These are phyloP conservation scores for Macrophomina phaseolina DNA, from an alignment of 2,329 filamentous ascomycete genomes.

Conservation along the genomic window DNA sequence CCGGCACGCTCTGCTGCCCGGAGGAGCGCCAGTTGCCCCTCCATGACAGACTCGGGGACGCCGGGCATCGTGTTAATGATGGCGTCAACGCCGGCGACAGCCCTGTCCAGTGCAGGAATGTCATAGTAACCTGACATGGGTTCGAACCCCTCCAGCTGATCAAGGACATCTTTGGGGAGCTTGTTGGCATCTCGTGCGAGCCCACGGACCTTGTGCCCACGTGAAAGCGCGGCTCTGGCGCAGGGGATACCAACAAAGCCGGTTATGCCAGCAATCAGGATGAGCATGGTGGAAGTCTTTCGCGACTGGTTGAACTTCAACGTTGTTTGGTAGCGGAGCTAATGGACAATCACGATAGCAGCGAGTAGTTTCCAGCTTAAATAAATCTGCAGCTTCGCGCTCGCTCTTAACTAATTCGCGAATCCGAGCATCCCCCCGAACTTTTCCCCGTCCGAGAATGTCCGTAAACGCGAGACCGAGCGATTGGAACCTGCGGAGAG, in stretches of 20 bases:
- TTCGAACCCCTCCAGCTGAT: slow-evolving; percentile 39
- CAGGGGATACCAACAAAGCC: background rate
- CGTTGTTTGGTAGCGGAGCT: too few relatives aligned
- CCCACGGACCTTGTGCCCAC: slow-evolving; percentile 5
- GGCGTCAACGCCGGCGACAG: slow-evolving; percentile 43
- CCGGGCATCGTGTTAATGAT: slow-evolving; percentile 42
- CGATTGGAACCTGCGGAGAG: too few relatives aligned
- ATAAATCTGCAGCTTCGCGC: too few relatives aligned
- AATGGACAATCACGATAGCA: too few relatives aligned
- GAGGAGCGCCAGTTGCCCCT: slow-evolving; percentile 45
- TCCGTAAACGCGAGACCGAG: too few relatives aligned
- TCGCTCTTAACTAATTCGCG: too few relatives aligned
- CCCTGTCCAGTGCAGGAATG: slow-evolving; percentile 40
- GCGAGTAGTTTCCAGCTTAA: too few relatives aligned
- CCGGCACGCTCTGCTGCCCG: slow-evolving; percentile 45
- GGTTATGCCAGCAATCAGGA: slow-evolving; percentile 17
- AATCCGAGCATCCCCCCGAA: too few relatives aligned
- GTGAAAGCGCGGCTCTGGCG: background rate
- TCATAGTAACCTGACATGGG: slow-evolving; percentile 37
- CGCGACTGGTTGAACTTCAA: background rate
- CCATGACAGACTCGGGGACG: slow-evolving; percentile 37
- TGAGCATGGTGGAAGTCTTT: background rate
- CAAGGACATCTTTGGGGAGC: background rate
- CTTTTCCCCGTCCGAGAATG: too few relatives aligned
- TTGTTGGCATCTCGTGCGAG: background rate